These are phyloP conservation scores for Cylindrotheca closterium DNA, from an alignment of 108 stramenopile genomes.

Conservation along the genomic window DNA sequence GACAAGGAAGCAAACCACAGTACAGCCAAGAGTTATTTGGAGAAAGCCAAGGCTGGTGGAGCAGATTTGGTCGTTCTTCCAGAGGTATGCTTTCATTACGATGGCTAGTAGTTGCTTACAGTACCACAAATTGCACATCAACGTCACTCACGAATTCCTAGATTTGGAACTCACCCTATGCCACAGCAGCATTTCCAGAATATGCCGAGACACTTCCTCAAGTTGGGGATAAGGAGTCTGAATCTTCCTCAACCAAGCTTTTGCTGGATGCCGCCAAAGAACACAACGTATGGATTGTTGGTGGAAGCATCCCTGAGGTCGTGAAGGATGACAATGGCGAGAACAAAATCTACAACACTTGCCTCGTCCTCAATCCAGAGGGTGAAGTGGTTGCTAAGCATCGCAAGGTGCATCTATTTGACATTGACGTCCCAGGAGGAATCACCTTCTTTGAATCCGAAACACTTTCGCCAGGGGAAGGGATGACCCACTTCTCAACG, in stretches of 20 bases:
- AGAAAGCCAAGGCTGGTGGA: slow-evolving; percentile 66
- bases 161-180: slow-evolving; percentile 98
- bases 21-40: slow-evolving; percentile 61
- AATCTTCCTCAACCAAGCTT: slow-evolving; percentile 47
- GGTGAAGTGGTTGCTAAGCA: slow-evolving; percentile 90
- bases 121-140: too few relatives aligned
- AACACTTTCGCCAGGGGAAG: slow-evolving; percentile 81
- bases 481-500: slow-evolving; percentile 66
- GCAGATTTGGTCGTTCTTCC: slow-evolving; percentile 89
- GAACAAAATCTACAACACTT: slow-evolving; percentile 92
- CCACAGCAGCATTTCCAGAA: slow-evolving; percentile 90
- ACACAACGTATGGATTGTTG: slow-evolving; percentile 86
- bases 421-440: slow-evolving; percentile 97
- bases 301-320: slow-evolving; percentile 96
- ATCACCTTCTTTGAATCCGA: slow-evolving; percentile 97
- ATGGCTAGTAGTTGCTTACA: too few relatives aligned
- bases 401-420: slow-evolving; percentile 97
- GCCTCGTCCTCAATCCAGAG: slow-evolving; percentile 65
- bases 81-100: slow-evolving; percentile 57
- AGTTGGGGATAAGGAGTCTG: slow-evolving; percentile 36
- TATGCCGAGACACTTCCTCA: slow-evolving; percentile 93
- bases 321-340: slow-evolving; percentile 24
- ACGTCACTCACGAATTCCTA: too few relatives aligned
- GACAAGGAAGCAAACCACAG: slow-evolving; percentile 83
- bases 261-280: slow-evolving; percentile 63